Evolutionary conservation across 495 filamentous ascomycete species (phyloP).

Genomic region (Clavariopsis aquatica): DNA sequence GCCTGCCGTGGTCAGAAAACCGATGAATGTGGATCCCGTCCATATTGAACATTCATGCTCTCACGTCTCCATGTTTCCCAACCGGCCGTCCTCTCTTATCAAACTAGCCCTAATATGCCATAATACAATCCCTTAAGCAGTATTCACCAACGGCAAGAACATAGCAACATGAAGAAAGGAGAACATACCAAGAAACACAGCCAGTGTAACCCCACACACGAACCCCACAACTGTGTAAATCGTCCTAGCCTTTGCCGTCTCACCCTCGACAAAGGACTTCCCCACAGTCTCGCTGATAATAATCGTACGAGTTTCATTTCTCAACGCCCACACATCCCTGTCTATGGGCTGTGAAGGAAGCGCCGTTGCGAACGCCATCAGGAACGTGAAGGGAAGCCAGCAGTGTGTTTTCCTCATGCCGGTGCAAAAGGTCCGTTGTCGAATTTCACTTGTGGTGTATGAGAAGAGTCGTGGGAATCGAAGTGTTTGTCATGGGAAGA

Average conservation of each 20-base stretch:
- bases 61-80: too few species aligned
- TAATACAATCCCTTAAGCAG: too few species aligned
- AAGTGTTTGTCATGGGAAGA: too few species aligned
- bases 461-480: too few species aligned
- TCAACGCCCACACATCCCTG: too few species aligned
- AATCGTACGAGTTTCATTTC: background rate
- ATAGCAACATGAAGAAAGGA: background rate
- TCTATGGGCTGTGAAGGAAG: too few species aligned
- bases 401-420: too few species aligned
- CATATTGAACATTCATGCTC: background rate
- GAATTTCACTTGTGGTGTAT: too few species aligned
- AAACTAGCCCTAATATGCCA: too few species aligned
- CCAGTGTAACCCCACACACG: background rate
- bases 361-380: background rate
- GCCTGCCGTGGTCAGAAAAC: background rate
- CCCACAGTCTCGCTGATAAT: background rate
- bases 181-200: background rate
- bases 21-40: background rate
- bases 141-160: background rate
- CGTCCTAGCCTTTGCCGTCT: background rate
- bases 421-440: too few species aligned
- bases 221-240: background rate
- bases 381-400: background rate
- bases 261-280: background rate
- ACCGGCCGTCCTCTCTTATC: too few species aligned